phyloP scores from a whole-genome alignment of 257 asterid genomes.

The Parsonsia alboflavescens region DNA sequence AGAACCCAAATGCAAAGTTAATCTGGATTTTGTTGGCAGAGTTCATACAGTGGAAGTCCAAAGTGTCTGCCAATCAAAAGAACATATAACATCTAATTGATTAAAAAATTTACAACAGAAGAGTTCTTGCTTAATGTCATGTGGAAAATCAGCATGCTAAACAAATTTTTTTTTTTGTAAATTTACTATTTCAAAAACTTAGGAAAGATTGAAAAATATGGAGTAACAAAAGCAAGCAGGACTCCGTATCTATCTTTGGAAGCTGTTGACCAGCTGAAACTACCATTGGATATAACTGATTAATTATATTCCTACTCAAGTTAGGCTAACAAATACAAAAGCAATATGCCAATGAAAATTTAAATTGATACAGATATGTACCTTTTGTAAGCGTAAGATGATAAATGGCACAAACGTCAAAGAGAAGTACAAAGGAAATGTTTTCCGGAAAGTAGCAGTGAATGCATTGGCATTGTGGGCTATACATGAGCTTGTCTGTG shows the following conservation, averaged over 20 bases:
- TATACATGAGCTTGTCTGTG: slow-evolving; percentile 70
- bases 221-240: background rate
- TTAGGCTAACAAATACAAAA: slow-evolving; percentile 9
- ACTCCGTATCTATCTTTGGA: background rate
- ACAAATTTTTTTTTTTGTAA: too few species aligned
- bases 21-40: background rate
- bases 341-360: slow-evolving; percentile 14
- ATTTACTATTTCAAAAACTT: background rate
- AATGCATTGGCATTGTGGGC: slow-evolving; percentile 79
- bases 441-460: slow-evolving; percentile 82
- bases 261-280: background rate
- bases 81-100: background rate
- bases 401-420: slow-evolving; percentile 96
- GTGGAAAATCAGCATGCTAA: background rate
- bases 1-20: background rate
- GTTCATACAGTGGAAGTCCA: background rate
- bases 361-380: slow-evolving; percentile 21
- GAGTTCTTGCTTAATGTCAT: too few species aligned
- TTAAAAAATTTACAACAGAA: background rate
- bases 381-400: slow-evolving; percentile 93
- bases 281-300: background rate
- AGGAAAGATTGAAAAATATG: background rate
- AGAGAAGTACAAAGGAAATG: slow-evolving; percentile 96
- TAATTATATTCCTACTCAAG: background rate
- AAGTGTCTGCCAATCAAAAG: background rate